Percentiles rank a stretch among this genome's conserved stretches.
Evolutionary conservation across 805 yeast genomes (phyloP).

Genomic region (Starmerella powellii): DNA sequence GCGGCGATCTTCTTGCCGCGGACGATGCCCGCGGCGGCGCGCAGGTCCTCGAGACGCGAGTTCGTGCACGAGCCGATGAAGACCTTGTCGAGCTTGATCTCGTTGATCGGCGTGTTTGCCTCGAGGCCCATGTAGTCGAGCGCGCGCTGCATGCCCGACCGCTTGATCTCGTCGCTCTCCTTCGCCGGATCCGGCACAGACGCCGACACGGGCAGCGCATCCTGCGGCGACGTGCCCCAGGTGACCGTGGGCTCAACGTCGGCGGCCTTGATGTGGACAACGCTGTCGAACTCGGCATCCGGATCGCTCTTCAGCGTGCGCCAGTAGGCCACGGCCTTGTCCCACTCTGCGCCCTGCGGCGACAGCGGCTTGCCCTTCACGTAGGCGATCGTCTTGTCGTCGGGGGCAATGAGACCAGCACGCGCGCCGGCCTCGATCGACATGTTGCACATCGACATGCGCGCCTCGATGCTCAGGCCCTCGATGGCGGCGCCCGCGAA

Average conservation of each 20-base stretch:
- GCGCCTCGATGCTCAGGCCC: conserved; percentile 84
- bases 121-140: conserved; percentile 81
- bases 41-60: conserved; percentile 91
- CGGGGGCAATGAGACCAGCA: conserved; percentile 98
- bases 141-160: conserved; percentile 81
- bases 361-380: conserved; percentile 89
- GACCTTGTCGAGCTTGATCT: conserved; percentile 77
- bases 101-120: conserved; percentile 67
- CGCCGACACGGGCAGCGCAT: conserved; percentile 89
- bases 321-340: conserved; percentile 88
- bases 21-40: conserved; percentile 89
- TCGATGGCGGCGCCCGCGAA: conserved; percentile 93
- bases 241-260: conserved; percentile 94
- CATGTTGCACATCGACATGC: conserved; percentile 99
- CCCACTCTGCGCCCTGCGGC: conserved; percentile 91
- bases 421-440: conserved; percentile 98
- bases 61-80: conserved; percentile 98
- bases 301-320: conserved; percentile 73
- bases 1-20: conserved; percentile 80
- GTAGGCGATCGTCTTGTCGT: conserved; percentile 75
- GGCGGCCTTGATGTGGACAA: conserved; percentile 63
- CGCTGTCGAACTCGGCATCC: conserved; percentile 80
- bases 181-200: conserved; percentile 80
- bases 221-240: conserved; percentile 99
- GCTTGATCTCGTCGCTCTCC: conserved; percentile 49